Conservation (phyloP, 305 asterid genomes). For the Solanum chacoense region DNA sequence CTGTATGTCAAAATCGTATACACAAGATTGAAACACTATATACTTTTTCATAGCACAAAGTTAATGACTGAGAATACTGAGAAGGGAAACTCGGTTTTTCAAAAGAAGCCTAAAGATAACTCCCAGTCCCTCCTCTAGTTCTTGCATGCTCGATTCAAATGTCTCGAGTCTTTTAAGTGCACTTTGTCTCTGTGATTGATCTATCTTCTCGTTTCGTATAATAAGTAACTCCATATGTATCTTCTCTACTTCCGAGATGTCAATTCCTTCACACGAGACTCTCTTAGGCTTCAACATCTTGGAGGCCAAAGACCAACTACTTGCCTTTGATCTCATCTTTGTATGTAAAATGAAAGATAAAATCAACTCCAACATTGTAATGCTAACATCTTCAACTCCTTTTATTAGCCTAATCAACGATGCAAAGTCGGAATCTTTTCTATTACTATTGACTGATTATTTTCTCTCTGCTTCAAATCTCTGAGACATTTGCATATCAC, state of each 20-base stretch:
- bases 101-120: background rate
- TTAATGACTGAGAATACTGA: constrained; percentile 10
- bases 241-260: background rate
- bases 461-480: background rate
- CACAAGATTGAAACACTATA: background rate
- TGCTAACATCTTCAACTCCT: constrained; percentile 21
- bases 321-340: background rate
- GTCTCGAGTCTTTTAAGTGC: background rate
- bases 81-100: constrained; percentile 14
- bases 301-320: background rate
- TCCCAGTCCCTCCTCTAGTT: constrained; percentile 8
- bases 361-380: constrained; percentile 7
- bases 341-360: background rate
- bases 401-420: constrained; percentile 11
- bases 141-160: constrained; percentile 6
- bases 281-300: background rate
- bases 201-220: background rate
- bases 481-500: background rate
- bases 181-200: background rate
- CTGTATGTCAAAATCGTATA: background rate
- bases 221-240: background rate
- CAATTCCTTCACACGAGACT: background rate
- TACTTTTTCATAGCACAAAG: background rate
- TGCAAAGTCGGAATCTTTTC: background rate
- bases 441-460: background rate